phyloP scores from a whole-genome alignment of 1,284 basidiomycete genomes.

The Termitomyces sp. region DNA sequence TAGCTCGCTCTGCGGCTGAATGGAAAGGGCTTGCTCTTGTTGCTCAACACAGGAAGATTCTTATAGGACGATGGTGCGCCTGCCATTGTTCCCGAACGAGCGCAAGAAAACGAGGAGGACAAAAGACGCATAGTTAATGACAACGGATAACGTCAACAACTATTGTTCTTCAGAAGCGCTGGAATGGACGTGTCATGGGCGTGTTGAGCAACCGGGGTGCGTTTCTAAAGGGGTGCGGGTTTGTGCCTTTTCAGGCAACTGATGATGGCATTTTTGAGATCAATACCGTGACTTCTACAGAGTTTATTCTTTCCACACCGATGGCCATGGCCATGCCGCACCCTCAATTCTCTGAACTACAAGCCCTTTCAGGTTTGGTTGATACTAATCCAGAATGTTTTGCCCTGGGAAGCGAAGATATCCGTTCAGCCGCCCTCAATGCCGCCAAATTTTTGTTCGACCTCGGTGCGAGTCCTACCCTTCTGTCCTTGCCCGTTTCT shows the following conservation, averaged over 20 bases:
- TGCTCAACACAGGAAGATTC: background rate
- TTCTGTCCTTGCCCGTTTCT: conserved; percentile 3
- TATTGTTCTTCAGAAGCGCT: conserved; percentile 11
- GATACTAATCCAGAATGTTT: conserved; percentile 51
- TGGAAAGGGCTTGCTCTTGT: conserved; percentile 9
- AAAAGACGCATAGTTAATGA: background rate
- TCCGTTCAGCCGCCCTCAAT: conserved; percentile 57
- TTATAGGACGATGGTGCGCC: conserved; percentile 3
- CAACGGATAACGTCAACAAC: background rate
- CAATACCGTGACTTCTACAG: conserved; percentile 8
- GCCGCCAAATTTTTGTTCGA: conserved; percentile 80
- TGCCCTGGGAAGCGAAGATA: conserved; percentile 49
- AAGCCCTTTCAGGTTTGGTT: conserved; percentile 46
- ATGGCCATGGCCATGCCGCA: background rate
- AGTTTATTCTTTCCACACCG: background rate
- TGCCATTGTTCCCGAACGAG: conserved; percentile 8
- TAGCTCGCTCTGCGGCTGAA: conserved; percentile 32
- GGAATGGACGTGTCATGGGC: conserved; percentile 3
- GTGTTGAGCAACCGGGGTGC: conserved; percentile 5
- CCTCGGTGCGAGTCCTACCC: conserved; percentile 50
- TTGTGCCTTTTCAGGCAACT: background rate
- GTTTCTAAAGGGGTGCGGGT: background rate
- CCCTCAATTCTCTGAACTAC: conserved; percentile 10
- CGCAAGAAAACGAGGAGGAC: background rate
- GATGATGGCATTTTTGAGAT: conserved; percentile 4